Base-by-base conservation (phyloP, 495 filamentous ascomycete species). In the Hypoxylon trugodes region DNA sequence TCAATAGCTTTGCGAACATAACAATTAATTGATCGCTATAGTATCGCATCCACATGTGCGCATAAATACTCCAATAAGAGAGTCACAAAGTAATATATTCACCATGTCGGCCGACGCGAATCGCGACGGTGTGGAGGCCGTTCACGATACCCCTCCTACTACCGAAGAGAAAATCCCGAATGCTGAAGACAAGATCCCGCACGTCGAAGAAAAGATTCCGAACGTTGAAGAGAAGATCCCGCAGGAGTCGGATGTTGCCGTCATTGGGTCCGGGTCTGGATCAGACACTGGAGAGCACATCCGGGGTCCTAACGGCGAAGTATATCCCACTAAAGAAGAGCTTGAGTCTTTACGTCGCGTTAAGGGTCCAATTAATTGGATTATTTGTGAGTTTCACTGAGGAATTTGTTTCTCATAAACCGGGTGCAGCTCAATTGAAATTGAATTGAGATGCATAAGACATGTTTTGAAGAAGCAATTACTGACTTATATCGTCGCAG, bases 331-430 rank as follows among this genome's bases (percentile, higher is more conserved):
- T 0, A 79, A 81, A 1, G 83, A 87, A 30, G 86, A 93, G 46
- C 67, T 88, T 40, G 59, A 70, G 0, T 85, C 82, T 0, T 80
- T 93, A 6, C 85, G 82, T 19, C 85, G 90, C 33, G 80, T 93
- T 1, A 77, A 89, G 10, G 89, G 84, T 36, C 79, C 77, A 30
- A 81, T 94, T 24, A 88, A 87, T 15, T 87, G 78, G 79, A 82
- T 75, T 10, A 81, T 82, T 6, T 93, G n/a, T n/a, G n/a, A n/a
- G n/a, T n/a, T n/a, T n/a, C n/a, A n/a, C n/a, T n/a, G n/a, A n/a
- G n/a, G n/a, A n/a, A n/a, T n/a, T n/a, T n/a, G n/a, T n/a, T n/a
- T n/a, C n/a, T n/a, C n/a, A n/a, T n/a, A n/a, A n/a, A n/a, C n/a
- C n/a, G n/a, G n/a, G n/a, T n/a, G n/a, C n/a, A n/a, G n/a, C n/a